phyloP scores from a whole-genome alignment of 1,284 basidiomycete species.

The Austroboletus sp. region DNA sequence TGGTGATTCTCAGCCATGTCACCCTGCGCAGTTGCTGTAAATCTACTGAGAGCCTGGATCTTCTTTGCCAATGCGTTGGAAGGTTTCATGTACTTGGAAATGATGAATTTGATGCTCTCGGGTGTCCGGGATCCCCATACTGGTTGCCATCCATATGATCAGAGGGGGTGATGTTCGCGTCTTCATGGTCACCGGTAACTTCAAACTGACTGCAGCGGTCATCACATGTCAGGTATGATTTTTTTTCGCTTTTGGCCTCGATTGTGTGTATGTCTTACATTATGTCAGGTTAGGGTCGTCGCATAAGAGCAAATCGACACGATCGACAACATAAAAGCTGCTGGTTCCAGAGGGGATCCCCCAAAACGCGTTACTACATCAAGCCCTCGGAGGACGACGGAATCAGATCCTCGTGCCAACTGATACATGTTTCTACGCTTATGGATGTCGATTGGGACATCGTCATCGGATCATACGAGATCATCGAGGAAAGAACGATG shows the following conservation, averaged over 20 bases:
- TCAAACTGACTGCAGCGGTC: slow-evolving; percentile 39
- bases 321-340: slow-evolving; percentile 27
- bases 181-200: slow-evolving; percentile 56
- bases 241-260: neutral
- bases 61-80: slow-evolving; percentile 34
- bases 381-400: slow-evolving; percentile 29
- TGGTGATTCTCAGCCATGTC: neutral
- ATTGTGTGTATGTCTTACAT: neutral
- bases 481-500: slow-evolving; percentile 33
- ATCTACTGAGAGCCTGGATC: slow-evolving; percentile 29
- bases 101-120: slow-evolving; percentile 43
- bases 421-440: slow-evolving; percentile 40
- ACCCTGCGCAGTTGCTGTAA: slow-evolving; percentile 22
- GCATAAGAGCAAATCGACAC: slow-evolving; percentile 42
- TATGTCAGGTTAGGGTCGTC: slow-evolving; percentile 49
- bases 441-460: slow-evolving; percentile 46
- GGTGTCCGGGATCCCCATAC: slow-evolving; percentile 58
- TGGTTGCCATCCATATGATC: slow-evolving; percentile 41
- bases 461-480: slow-evolving; percentile 43
- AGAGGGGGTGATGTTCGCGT: slow-evolving; percentile 43
- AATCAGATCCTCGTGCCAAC: slow-evolving; percentile 37
- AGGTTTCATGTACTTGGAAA: slow-evolving; percentile 34
- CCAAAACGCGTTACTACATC: slow-evolving; percentile 33
- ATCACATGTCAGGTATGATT: slow-evolving; percentile 39
- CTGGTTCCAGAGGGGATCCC: slow-evolving; percentile 11